Evolutionary conservation across 768 basidiomycete species (phyloP).

Genomic region (Termitomyces titanicus): DNA sequence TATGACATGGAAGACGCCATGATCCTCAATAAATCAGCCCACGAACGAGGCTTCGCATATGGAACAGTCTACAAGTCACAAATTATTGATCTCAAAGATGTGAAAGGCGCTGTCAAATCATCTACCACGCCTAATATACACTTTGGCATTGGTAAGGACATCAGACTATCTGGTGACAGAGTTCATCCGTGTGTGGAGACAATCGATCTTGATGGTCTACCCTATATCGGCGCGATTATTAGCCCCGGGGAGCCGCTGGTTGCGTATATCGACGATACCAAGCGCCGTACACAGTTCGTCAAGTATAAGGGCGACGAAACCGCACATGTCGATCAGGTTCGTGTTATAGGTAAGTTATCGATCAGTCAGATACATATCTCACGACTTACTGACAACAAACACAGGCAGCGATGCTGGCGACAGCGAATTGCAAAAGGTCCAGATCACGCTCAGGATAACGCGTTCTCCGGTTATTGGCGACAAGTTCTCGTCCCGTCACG

Average conservation of each 20-base stretch:
- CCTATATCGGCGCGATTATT: constrained; percentile 68
- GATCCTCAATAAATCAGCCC: constrained; percentile 98
- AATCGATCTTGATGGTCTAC: constrained; percentile 83
- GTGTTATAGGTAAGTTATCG: constrained; percentile 72
- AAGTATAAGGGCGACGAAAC: constrained; percentile 97
- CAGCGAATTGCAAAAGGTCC: constrained; percentile 85
- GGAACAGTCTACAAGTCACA: constrained; percentile 96
- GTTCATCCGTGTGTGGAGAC: constrained; percentile 41
- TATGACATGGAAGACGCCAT: constrained; percentile 99
- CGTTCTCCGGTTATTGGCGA: constrained; percentile 97
- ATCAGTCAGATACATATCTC: not conserved
- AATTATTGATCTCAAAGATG: constrained; percentile 84
- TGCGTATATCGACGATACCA: constrained; percentile 84
- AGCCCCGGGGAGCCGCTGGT: constrained; percentile 76
- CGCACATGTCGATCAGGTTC: constrained; percentile 87
- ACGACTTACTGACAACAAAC: not conserved
- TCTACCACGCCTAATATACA: constrained; percentile 67
- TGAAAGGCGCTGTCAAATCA: constrained; percentile 61
- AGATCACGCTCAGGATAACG: constrained; percentile 89
- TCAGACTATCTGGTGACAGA: constrained; percentile 47
- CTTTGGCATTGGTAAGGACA: constrained; percentile 83
- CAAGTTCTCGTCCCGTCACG: constrained; percentile 98
- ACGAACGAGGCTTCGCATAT: constrained; percentile 96
- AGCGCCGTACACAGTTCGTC: constrained; percentile 75
- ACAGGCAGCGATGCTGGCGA: constrained; percentile 85